phyloP scores from a whole-genome alignment of 177 flowering plant genomes.

The Vitis hybrid region DNA sequence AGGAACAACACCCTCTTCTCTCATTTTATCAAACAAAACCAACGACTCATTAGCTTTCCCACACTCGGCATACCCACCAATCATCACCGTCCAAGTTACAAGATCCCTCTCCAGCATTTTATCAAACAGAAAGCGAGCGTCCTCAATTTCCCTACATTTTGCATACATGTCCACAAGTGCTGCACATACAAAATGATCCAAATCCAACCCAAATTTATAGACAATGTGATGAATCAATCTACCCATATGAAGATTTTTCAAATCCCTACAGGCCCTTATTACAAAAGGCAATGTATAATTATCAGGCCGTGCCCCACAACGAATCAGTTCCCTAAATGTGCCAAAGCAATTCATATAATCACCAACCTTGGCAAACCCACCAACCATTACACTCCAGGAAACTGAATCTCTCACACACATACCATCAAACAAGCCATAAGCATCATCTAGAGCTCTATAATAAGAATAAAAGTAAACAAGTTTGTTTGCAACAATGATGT shows the following conservation, averaged over 20 bases:
- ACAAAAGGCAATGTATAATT: slow-evolving; percentile 41
- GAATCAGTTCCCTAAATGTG: slow-evolving; percentile 39
- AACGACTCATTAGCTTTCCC: slow-evolving; percentile 36
- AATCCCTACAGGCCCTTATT: slow-evolving; percentile 46
- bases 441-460: slow-evolving; percentile 25
- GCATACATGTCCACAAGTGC: slow-evolving; percentile 49
- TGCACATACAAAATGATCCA: slow-evolving; percentile 35
- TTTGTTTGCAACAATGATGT: slow-evolving; percentile 39
- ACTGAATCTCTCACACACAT: slow-evolving; percentile 34
- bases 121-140: slow-evolving; percentile 40
- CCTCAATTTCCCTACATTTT: slow-evolving; percentile 29
- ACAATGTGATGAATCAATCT: slow-evolving; percentile 31
- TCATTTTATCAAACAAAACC: slow-evolving; percentile 48
- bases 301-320: slow-evolving; percentile 30
- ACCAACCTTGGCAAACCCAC: slow-evolving; percentile 42
- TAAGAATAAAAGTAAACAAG: slow-evolving; percentile 32
- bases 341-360: slow-evolving; percentile 31
- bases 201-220: slow-evolving; percentile 28
- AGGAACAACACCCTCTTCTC: slow-evolving; percentile 31
- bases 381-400: slow-evolving; percentile 51
- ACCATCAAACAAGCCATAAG: slow-evolving; percentile 24
- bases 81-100: slow-evolving; percentile 56
- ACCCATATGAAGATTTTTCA: slow-evolving; percentile 28
- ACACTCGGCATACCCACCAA: slow-evolving; percentile 42
- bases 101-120: slow-evolving; percentile 37